Percentiles rank a stretch among this genome's conserved stretches.
Conservation (phyloP, 2,329 filamentous ascomycete species). For the Aureobasidium pullulans region DNA sequence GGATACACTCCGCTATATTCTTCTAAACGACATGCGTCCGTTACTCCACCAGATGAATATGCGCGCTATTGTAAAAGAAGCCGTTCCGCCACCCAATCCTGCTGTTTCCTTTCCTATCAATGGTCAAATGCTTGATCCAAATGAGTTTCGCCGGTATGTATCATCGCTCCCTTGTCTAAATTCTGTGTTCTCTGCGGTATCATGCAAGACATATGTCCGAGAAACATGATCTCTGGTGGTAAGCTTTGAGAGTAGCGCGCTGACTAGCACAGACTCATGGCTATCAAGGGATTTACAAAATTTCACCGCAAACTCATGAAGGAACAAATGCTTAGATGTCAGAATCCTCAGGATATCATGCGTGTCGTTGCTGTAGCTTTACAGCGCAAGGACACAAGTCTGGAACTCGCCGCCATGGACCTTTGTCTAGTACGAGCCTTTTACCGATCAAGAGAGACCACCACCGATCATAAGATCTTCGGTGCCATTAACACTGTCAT, state of each 20-base stretch:
- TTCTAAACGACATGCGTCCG: not conserved
- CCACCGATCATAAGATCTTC: conserved; percentile 24
- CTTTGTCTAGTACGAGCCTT: conserved; percentile 26
- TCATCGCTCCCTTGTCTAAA: not conserved
- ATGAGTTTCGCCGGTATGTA: conserved; percentile 19
- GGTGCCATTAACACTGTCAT: conserved; percentile 22
- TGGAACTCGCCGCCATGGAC: conserved; percentile 20
- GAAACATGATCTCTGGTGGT: too few species aligned
- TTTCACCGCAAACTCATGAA: conserved; percentile 18
- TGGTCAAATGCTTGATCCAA: conserved; percentile 1
- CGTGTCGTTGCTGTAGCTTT: conserved; percentile 26
- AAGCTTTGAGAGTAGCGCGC: not conserved
- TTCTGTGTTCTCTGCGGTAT: not conserved
- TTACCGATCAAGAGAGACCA: conserved; percentile 26
- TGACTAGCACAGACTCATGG: conserved; percentile 3
- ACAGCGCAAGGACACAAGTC: conserved; percentile 16
- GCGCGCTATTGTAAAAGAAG: not conserved
- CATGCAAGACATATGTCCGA: not conserved
- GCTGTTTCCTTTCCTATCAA: conserved; percentile 8
- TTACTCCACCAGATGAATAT: not conserved
- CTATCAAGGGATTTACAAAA: conserved; percentile 18
- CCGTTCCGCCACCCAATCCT: not conserved
- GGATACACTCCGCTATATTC: conserved; percentile 1
- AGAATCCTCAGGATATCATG: conserved; percentile 23
- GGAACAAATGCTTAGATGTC: conserved; percentile 24